Base-by-base conservation (phyloP, 495 filamentous ascomycete species). In the Podospora appendiculata region DNA sequence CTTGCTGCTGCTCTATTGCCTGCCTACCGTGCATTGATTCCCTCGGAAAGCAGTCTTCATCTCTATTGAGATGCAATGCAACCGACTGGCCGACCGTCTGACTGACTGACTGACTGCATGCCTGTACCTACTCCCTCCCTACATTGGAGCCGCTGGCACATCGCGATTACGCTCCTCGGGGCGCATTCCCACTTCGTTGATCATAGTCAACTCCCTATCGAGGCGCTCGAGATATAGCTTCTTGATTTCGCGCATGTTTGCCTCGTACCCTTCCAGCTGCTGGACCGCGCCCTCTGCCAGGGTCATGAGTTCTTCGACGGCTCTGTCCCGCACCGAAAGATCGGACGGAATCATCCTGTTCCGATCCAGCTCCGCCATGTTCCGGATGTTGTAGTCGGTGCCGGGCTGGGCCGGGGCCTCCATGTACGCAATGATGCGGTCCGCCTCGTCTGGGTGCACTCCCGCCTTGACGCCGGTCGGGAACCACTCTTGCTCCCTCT, bases 401-500 rank as follows among this genome's bases (percentile, higher is more conserved):
- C 54, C 50, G 2, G 51, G 49, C 6, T 35, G 16, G 6, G 62
- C 60, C 8, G 54, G 53, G 13, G 61, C 59, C 39, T 53, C 56
- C 63, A 70, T 67, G 51, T 56, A 60, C 19, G 12, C 16, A 10
- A 70, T 52, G 13, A 66, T 50, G n/a, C 9, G 13, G 45, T 69
- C 62, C 9, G 51, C 50, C 48, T 68, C 67, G 10, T 39, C 41
- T 4, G 48, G 47, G 14, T 47, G 14, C 42, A 66, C 18, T 1
- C 51, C 42, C 3, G 36, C 10, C 36, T 38, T 38, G 17, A 43
- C 47, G 41, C 25, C 45, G 10, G 47, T 38, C 18, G 39, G 39
- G 9, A 80, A 80, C 57, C 85, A 79, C n/a, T 86, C 81, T 8
- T 81, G 80, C 35, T 81, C 77, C 25, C 70, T 68, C 39, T 90